phyloP scores from a whole-genome alignment of 2,329 filamentous ascomycete species.

The Penicillium thymicola region DNA sequence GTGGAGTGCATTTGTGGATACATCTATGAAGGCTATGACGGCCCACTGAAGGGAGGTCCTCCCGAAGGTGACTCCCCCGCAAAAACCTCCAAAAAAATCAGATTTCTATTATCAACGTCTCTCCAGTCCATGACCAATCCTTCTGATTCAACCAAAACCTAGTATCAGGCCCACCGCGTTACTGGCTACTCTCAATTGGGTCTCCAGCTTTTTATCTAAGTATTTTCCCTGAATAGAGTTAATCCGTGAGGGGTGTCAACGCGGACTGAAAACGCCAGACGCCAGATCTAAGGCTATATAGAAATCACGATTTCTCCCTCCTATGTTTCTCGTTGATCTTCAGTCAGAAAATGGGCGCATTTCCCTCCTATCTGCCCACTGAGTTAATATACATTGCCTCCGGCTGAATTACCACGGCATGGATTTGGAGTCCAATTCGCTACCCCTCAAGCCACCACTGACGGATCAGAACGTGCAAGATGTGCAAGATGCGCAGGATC shows the following conservation, averaged over 20 bases:
- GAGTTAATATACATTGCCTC: conserved; percentile 21
- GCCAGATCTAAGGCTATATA: conserved; percentile 14
- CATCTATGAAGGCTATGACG: not conserved
- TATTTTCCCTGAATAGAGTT: conserved; percentile 8
- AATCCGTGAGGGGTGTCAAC: conserved; percentile 9
- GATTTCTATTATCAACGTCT: conserved; percentile 20
- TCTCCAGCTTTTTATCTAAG: conserved; percentile 25
- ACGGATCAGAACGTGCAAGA: conserved; percentile 31
- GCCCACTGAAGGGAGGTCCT: conserved; percentile 31
- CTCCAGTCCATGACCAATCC: conserved; percentile 19
- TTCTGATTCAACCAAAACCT: conserved; percentile 3
- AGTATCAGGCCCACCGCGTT: not conserved
- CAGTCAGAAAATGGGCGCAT: conserved; percentile 28
- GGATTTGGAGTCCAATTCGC: conserved; percentile 30
- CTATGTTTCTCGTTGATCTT: not conserved
- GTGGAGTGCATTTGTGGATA: conserved; percentile 1
- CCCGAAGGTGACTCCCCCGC: conserved; percentile 23
- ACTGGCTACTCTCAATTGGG: conserved; percentile 14
- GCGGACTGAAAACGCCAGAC: not conserved
- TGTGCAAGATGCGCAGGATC: conserved; percentile 39
- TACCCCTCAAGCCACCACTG: conserved; percentile 26
- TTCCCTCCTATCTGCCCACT: conserved; percentile 12
- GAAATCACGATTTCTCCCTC: conserved; percentile 4
- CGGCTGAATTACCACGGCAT: conserved; percentile 25
- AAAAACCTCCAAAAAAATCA: conserved; percentile 17